Evolutionary conservation across 352 stramenopile species (phyloP), one percentile per base, ranked within the genome.

Genomic region (Thalassiosira pacifica): DNA sequence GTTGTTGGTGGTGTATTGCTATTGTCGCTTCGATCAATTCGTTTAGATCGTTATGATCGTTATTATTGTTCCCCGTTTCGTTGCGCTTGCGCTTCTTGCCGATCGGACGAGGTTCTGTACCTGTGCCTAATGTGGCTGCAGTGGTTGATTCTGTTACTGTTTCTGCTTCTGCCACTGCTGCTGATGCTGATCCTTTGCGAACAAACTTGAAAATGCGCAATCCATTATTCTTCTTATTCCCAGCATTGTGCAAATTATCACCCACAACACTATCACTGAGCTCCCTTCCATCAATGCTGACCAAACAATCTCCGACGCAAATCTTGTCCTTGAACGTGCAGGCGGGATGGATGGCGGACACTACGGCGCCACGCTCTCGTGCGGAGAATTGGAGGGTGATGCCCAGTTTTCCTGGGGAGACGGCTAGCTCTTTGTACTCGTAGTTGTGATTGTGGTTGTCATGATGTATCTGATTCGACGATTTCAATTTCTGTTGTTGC

Each of bases 261-360:
- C n/a, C n/a, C n/a, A n/a, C 61, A 52, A 9, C 60, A n/a, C 1
- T 1, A 31, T 55, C 27, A 1, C 31, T 55, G n/a, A 55, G 2
- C 22, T 31, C 6, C 27, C 31, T 8, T 27, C 61, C 61, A 55
- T 70, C 61, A 32, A 70, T 55, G 8, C n/a, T 31, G 55, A 70
- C 19, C 1, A 70, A 18, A 18, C 31, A 32, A 55, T 70, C 61
- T 24, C 37, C 61, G 18, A 70, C 37, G 1, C 26, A n/a, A 16
- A 70, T 26, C 22, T 70, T 6, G 1, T 55, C 32, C 13, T 16
- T 2, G 32, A 70, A 70, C 19, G 61, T 55, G 31, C 61, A 70
- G 9, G 61, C 31, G 27, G 61, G 61, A 70, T 70, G n/a, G 32
- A 70, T 70, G 1, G 45, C 11, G 6, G 16, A 31, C 3, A 70